Evolutionary conservation across 495 filamentous ascomycete genomes (phyloP), one percentile per base, ranked within the genome.

Genomic region (Daldinia childiae): DNA sequence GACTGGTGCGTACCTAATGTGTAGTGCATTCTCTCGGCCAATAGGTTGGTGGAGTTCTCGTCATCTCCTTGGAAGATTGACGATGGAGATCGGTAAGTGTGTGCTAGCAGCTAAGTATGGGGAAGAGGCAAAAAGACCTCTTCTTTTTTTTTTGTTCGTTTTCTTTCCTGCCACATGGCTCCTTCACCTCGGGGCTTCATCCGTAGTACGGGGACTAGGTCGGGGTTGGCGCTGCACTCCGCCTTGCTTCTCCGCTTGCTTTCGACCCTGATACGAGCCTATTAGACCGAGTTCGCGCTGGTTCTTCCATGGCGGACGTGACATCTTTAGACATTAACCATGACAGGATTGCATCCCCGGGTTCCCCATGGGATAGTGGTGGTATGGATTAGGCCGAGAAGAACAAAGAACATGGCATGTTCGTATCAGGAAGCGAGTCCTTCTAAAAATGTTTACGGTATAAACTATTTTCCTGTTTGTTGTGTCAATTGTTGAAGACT

Each of bases 341-440:
- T 69, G 52, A 57, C 19, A 64, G 65, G 48, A 73, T 68, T 17
- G 15, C 12, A 64, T 59, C 63, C 26, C 69, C 59, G 60, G 64
- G 15, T 60, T 58, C 45, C 36, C 19, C 70, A 58, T 69, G 66
- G 57, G 39, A 52, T 66, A 58, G 43, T 57, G 38, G 24, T 34
- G 21, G 21, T 41, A 73, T 34, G 21, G 30, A 73, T 65, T 73
- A 64, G 65, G 26, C 65, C 65, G 70, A 73, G 57, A 56, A 26
- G 1, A 26, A n/a, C n/a, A n/a, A n/a, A n/a, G n/a, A 1, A 61
- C 48, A 55, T 43, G 58, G 66, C 45, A 29, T 58, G 62, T 17
- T 14, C 15, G 55, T 26, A 24, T 19, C 5, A 58, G 24, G 34
- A 52, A 65, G 30, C 32, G 51, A 30, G 14, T 56, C 8, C 7